Percentiles rank a stretch among this genome's conserved stretches.
Evolutionary conservation across 176 grass and related monocot species (phyloP).

Genomic region (Lolium perenne): DNA sequence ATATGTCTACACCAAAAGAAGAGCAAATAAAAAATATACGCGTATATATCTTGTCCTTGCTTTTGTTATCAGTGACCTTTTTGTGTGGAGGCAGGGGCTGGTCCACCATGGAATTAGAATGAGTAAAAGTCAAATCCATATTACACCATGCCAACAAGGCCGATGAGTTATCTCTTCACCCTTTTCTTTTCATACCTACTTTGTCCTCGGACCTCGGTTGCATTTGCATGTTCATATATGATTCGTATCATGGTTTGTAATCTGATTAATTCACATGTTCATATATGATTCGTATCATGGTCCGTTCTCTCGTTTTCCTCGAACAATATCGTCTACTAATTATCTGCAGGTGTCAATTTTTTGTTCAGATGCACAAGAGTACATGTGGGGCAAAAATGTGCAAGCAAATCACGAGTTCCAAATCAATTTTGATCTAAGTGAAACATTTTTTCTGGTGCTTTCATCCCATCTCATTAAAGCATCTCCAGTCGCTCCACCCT

Average conservation of each 20-base stretch:
- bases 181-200: neutral
- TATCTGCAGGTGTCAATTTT: too few species aligned
- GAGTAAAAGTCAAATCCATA: slow-evolving; percentile 30
- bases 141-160: slow-evolving; percentile 17
- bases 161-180: neutral
- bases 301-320: too few species aligned
- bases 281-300: too few species aligned
- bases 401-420: too few species aligned
- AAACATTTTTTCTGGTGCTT: too few species aligned
- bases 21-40: neutral
- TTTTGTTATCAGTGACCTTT: slow-evolving; percentile 22
- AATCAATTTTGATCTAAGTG: too few species aligned
- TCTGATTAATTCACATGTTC: neutral
- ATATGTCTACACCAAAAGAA: slow-evolving; percentile 29
- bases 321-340: too few species aligned
- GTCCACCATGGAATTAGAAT: slow-evolving; percentile 14
- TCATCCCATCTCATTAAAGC: too few species aligned
- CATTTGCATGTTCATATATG: neutral
- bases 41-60: neutral
- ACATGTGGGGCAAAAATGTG: too few species aligned
- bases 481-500: too few species aligned
- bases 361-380: too few species aligned
- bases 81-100: neutral
- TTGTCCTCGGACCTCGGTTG: neutral
- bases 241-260: too few species aligned